Conservation (phyloP, 345 rosid species). For the Melaleuca quinquenervia region DNA sequence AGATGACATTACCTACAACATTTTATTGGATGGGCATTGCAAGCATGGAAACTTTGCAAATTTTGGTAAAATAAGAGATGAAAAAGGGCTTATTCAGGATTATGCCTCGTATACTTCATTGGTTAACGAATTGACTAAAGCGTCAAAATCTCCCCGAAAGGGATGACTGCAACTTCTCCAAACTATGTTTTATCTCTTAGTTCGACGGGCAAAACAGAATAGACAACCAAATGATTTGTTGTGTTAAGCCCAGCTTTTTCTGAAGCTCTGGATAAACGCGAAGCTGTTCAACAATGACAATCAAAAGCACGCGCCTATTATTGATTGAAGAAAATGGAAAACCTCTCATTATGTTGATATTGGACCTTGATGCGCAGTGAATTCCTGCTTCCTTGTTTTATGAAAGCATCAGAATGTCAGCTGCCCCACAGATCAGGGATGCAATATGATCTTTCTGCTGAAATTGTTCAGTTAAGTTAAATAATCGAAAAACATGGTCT, state of each 20-base stretch:
- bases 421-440: neutral
- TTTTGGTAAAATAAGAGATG: constrained; percentile 24
- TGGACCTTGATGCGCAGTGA: neutral
- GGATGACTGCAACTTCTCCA: neutral
- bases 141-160: constrained; percentile 18
- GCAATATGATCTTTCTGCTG: neutral
- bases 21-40: constrained; percentile 61
- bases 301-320: neutral
- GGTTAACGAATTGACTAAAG: constrained; percentile 5
- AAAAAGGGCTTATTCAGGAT: constrained; percentile 58
- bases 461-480: neutral
- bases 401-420: neutral
- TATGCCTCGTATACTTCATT: constrained; percentile 52
- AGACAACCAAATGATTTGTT: neutral
- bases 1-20: constrained; percentile 71
- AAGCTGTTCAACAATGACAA: neutral
- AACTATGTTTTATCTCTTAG: neutral
- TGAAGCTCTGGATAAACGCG: neutral
- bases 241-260: neutral
- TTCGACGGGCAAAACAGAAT: neutral
- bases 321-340: neutral
- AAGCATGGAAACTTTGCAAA: constrained; percentile 32
- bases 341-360: neutral
- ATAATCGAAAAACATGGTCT: neutral
- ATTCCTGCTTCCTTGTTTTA: neutral